These are phyloP conservation scores for Grigorovia yakushimaensis DNA, from an alignment of 805 yeast genomes.

Conservation along the genomic window DNA sequence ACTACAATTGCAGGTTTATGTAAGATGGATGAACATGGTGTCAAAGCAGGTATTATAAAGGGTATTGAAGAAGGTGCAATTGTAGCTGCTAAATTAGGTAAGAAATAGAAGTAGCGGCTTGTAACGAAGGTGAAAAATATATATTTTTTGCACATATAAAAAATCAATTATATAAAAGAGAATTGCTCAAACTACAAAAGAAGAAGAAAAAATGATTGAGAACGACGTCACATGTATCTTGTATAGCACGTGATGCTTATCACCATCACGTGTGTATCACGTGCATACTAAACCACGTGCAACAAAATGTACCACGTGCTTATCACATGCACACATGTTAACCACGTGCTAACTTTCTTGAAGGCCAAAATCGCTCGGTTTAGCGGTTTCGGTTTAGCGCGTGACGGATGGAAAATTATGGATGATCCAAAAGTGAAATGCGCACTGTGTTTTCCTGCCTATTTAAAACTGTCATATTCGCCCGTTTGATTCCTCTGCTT, in stretches of 20 bases:
- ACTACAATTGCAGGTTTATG: conserved; percentile 93
- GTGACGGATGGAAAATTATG: neutral
- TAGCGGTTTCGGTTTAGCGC: neutral
- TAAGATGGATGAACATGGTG: conserved; percentile 84
- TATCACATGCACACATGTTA: neutral
- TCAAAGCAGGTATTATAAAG: conserved; percentile 76
- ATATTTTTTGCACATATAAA: no score
- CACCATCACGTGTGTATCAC: no score
- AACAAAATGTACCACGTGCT: neutral
- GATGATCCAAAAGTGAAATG: neutral
- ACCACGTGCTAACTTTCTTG: neutral
- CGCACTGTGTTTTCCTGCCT: no score
- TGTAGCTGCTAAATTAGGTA: conserved; percentile 54
- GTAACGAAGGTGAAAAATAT: no score
- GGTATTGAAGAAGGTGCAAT: conserved; percentile 90
- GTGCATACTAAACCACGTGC: neutral
- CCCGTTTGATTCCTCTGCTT: no score
- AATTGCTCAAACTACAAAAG: neutral
- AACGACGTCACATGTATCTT: no score
- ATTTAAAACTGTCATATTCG: no score
- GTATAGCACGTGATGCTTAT: no score
- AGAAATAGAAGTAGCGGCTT: conserved; percentile 35
- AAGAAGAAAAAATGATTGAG: no score
- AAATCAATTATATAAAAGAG: no score
- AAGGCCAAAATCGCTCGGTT: neutral